A percentile compares a stretch with the other conserved stretches of the same genome.
These are phyloP conservation scores for Pulveroboletus sp. DNA, from an alignment of 1,284 basidiomycete genomes.

Conservation along the genomic window DNA sequence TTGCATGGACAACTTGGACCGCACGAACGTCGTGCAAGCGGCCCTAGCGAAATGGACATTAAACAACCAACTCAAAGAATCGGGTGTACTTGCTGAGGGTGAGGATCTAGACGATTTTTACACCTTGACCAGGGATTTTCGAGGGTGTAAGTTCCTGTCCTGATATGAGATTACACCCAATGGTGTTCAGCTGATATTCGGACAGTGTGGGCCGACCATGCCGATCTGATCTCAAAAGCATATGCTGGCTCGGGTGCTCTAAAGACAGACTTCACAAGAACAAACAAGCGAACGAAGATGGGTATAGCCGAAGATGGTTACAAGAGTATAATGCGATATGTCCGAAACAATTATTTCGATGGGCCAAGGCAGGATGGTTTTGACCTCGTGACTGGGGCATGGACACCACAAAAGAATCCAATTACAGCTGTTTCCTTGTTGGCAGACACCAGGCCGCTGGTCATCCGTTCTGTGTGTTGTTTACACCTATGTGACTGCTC, in stretches of 20 bases:
- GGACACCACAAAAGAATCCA: slow-evolving; percentile 77
- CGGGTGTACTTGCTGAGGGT: slow-evolving; percentile 69
- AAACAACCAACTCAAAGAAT: slow-evolving; percentile 73
- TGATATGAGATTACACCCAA: neutral
- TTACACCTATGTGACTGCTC: neutral
- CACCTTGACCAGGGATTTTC: slow-evolving; percentile 79
- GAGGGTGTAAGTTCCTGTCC: slow-evolving; percentile 69
- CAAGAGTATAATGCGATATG: slow-evolving; percentile 86
- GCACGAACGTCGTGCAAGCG: slow-evolving; percentile 96
- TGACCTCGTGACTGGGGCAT: slow-evolving; percentile 92
- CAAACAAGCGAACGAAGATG: slow-evolving; percentile 83
- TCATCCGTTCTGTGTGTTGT: slow-evolving; percentile 76
- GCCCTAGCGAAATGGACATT: slow-evolving; percentile 85
- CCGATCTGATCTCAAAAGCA: slow-evolving; percentile 87
- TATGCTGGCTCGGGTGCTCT: slow-evolving; percentile 96
- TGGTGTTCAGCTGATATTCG: slow-evolving; percentile 7
- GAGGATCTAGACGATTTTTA: slow-evolving; percentile 80
- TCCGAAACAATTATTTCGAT: slow-evolving; percentile 98
- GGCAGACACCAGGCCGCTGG: slow-evolving; percentile 75
- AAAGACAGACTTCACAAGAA: slow-evolving; percentile 96
- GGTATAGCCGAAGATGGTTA: slow-evolving; percentile 86
- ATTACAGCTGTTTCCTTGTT: slow-evolving; percentile 67
- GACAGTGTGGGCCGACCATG: slow-evolving; percentile 97
- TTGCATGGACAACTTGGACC: slow-evolving; percentile 95
- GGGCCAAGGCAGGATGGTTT: slow-evolving; percentile 91